Evolutionary conservation across 148 eudicot genomes (phyloP).

Genomic region (Chenopodium quinoa): DNA sequence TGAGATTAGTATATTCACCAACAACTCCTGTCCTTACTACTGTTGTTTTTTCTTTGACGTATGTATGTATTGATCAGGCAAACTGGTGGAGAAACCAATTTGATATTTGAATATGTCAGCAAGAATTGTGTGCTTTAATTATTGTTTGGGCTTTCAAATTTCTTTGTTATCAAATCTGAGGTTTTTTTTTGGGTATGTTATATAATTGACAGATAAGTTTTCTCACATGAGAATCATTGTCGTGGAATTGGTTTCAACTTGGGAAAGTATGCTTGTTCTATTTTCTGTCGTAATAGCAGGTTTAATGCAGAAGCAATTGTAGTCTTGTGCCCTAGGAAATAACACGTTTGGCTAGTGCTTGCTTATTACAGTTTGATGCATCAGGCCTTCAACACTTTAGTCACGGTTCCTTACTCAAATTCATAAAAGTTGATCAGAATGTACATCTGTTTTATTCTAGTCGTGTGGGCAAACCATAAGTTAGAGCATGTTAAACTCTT

Average conservation of each 20-base stretch:
- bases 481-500: too few relatives aligned
- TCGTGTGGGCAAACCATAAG: too few relatives aligned
- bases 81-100: slow-evolving; percentile 6
- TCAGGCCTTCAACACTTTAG: neutral
- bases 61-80: slow-evolving; percentile 7
- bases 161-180: neutral
- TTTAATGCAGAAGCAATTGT: neutral
- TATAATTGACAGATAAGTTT: neutral
- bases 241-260: neutral
- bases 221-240: neutral
- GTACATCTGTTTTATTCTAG: too few relatives aligned
- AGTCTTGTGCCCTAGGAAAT: neutral
- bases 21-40: neutral
- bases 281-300: neutral
- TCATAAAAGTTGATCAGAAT: too few relatives aligned
- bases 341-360: neutral
- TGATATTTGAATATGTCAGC: neutral
- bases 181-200: neutral
- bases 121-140: neutral
- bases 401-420: neutral
- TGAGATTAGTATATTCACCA: slow-evolving; percentile 16
- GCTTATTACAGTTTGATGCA: neutral
- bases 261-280: neutral
- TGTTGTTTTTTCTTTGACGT: slow-evolving; percentile 4
- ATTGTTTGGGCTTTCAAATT: neutral